Percentiles rank a stretch among this genome's conserved stretches.
phyloP scores from a whole-genome alignment of 768 basidiomycete genomes.

The Hygrocybe coccinea region DNA sequence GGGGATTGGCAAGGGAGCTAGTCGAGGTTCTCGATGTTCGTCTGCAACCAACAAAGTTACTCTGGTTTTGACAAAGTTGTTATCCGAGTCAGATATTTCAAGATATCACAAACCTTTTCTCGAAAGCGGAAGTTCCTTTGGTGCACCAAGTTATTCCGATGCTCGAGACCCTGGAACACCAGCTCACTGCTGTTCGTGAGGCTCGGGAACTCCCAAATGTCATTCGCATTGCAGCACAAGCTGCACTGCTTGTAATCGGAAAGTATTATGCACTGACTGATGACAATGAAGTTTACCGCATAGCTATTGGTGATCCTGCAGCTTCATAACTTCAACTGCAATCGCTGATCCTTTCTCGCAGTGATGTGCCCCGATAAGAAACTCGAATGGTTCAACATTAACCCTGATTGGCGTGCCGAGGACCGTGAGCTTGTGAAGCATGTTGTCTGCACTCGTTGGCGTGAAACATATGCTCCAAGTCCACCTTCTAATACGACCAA shows the following conservation, averaged over 20 bases:
- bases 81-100: conserved; percentile 22
- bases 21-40: conserved; percentile 22
- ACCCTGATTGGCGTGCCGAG: neutral
- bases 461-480: no score
- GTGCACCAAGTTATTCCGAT: conserved; percentile 19
- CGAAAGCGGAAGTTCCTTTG: conserved; percentile 15
- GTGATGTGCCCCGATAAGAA: no score
- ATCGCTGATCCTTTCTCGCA: neutral
- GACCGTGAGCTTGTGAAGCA: no score
- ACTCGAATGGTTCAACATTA: neutral
- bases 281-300: neutral
- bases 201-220: conserved; percentile 7
- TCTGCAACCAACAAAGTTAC: no score
- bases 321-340: no score
- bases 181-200: conserved; percentile 8
- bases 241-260: neutral
- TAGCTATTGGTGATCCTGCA: neutral
- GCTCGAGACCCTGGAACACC: conserved; percentile 14
- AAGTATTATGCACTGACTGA: conserved; percentile 2
- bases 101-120: conserved; percentile 23
- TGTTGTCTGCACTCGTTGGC: no score
- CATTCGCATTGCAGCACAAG: neutral
- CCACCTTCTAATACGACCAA: no score
- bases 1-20: conserved; percentile 25
- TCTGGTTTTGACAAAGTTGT: neutral